These are phyloP conservation scores for Ilyonectria robusta DNA, from an alignment of 2,329 filamentous ascomycete genomes.

Conservation along the genomic window DNA sequence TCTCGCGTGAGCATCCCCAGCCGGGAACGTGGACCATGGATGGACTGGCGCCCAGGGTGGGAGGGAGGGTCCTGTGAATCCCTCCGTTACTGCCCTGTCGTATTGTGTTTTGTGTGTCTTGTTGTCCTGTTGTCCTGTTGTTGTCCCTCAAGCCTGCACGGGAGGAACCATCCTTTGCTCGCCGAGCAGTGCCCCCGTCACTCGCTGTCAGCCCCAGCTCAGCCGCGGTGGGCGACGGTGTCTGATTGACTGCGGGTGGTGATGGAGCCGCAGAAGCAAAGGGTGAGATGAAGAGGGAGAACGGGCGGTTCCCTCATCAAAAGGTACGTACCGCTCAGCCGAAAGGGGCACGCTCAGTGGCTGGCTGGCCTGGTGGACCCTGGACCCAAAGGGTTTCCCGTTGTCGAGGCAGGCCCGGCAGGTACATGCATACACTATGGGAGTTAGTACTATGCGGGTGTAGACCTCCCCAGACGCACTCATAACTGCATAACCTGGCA, in stretches of 20 bases:
- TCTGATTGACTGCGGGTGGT: conserved; percentile 22
- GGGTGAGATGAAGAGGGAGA: background rate
- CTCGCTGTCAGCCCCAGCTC: conserved; percentile 14
- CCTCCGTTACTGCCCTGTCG: background rate
- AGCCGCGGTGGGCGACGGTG: conserved; percentile 12
- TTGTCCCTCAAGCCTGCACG: background rate
- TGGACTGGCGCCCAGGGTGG: conserved; percentile 13
- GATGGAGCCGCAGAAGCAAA: conserved; percentile 1
- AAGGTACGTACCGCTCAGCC: conserved; percentile 22
- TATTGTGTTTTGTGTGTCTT: background rate
- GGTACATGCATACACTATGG: conserved; percentile 2
- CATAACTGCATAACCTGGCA: conserved; percentile 38
- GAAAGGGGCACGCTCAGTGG: conserved; percentile 3
- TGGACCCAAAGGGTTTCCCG: background rate
- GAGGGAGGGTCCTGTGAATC: conserved; percentile 17
- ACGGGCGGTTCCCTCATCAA: background rate
- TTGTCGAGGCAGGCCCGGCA: background rate
- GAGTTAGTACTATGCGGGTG: background rate
- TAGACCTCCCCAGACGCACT: conserved; percentile 10
- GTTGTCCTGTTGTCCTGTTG: background rate
- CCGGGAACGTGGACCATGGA: background rate
- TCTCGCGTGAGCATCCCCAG: conserved; percentile 22
- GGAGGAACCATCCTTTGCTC: background rate
- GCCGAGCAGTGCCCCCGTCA: conserved; percentile 13
- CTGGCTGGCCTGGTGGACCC: background rate